Evolutionary conservation across 805 yeast genomes (phyloP).

Genomic region (Teunomyces gatunensis): DNA sequence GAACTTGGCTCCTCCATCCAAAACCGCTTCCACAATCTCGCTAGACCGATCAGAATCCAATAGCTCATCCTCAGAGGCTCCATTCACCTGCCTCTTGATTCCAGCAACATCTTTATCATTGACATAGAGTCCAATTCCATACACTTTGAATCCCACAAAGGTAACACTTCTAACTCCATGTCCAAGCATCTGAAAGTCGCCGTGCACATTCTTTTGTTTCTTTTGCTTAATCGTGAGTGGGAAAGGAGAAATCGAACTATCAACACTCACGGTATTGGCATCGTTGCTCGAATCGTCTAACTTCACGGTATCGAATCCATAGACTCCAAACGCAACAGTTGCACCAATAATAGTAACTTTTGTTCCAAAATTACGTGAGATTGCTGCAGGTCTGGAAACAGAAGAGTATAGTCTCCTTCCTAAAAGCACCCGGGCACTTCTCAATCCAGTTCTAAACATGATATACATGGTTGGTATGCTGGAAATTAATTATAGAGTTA

Average conservation of each 20-base stretch:
- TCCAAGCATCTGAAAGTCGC: slow-evolving; percentile 61
- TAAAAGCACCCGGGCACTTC: neutral
- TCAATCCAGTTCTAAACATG: slow-evolving; percentile 5
- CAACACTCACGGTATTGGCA: slow-evolving; percentile 41
- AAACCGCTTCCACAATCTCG: slow-evolving; percentile 51
- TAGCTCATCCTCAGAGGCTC: slow-evolving; percentile 7
- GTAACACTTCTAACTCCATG: slow-evolving; percentile 83
- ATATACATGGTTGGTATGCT: neutral
- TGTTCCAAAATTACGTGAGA: neutral
- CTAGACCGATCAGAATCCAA: slow-evolving; percentile 54
- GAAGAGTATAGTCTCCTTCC: neutral
- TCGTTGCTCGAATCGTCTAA: slow-evolving; percentile 8
- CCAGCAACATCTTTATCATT: slow-evolving; percentile 53
- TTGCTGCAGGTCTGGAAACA: neutral
- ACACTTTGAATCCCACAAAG: slow-evolving; percentile 76
- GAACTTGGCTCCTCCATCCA: slow-evolving; percentile 60
- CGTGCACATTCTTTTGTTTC: slow-evolving; percentile 17
- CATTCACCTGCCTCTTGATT: neutral
- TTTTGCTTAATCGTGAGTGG: slow-evolving; percentile 21
- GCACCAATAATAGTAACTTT: neutral
- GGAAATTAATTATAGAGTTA: no score
- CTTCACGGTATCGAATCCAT: neutral
- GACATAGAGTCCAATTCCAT: slow-evolving; percentile 81
- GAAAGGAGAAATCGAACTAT: slow-evolving; percentile 50
- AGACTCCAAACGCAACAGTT: neutral